These are phyloP conservation scores for Naumovozyma dairenensis DNA, from an alignment of 805 yeast species.

Conservation along the genomic window DNA sequence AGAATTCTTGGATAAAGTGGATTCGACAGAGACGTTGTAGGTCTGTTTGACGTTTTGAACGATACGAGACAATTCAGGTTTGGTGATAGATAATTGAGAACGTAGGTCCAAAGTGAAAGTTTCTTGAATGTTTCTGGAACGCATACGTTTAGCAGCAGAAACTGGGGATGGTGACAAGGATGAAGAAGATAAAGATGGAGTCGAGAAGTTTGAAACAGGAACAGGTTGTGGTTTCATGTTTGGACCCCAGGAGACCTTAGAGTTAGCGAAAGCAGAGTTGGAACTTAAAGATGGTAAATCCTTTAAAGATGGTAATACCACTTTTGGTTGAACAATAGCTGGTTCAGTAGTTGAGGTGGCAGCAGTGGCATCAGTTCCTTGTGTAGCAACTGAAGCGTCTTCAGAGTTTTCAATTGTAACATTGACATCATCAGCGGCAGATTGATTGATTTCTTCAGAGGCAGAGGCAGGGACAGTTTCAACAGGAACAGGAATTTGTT, in stretches of 20 bases:
- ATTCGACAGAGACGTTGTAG: conserved; percentile 58
- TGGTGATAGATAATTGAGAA: conserved; percentile 53
- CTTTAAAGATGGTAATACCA: conserved; percentile 26
- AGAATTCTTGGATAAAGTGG: conserved; percentile 68
- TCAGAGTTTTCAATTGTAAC: conserved; percentile 1
- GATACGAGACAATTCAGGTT: conserved; percentile 60
- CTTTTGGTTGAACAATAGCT: conserved; percentile 7
- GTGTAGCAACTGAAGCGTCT: conserved; percentile 2
- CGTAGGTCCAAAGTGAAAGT: conserved; percentile 66
- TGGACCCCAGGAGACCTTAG: conserved; percentile 36
- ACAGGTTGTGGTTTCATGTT: conserved; percentile 34
- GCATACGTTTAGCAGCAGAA: conserved; percentile 35
- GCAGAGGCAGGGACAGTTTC: neutral
- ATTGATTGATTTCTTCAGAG: too few species aligned
- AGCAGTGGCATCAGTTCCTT: conserved; percentile 1
- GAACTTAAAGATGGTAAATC: conserved; percentile 63
- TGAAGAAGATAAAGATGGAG: conserved; percentile 14
- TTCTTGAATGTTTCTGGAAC: conserved; percentile 60
- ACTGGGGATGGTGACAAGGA: conserved; percentile 15
- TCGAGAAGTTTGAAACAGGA: conserved; percentile 16
- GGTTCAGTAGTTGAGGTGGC: conserved; percentile 5
- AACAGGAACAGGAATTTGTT: conserved; percentile 1
- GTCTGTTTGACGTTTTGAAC: conserved; percentile 50
- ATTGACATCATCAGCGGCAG: too few species aligned
- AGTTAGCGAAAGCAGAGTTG: conserved; percentile 26